A percentile compares a stretch with the other conserved stretches of the same genome.
These are phyloP conservation scores for Lablab purpureus DNA, from an alignment of 306 rosid genomes.

Conservation along the genomic window DNA sequence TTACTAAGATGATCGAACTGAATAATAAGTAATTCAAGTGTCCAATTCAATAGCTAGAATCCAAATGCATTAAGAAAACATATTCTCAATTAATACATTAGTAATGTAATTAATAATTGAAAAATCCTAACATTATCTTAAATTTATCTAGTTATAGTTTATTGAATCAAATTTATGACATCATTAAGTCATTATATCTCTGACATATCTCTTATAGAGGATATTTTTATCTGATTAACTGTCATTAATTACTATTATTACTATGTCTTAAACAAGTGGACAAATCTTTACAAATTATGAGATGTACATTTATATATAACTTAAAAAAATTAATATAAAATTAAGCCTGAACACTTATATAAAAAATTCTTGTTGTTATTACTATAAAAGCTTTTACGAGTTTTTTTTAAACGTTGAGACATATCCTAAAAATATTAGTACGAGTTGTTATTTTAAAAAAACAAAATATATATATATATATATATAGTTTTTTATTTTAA, in stretches of 20 bases:
- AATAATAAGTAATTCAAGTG: background rate
- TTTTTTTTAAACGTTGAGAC: too few relatives aligned
- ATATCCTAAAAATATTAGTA: too few relatives aligned
- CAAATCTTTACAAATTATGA: background rate
- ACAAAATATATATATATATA: too few relatives aligned
- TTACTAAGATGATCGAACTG: background rate
- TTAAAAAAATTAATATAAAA: too few relatives aligned
- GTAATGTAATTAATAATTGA: slow-evolving; percentile 5
- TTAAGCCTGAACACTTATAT: background rate
- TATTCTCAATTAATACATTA: background rate
- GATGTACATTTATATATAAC: too few relatives aligned
- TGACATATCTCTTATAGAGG: background rate
- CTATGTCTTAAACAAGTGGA: background rate
- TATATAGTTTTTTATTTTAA: too few relatives aligned
- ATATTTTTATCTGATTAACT: background rate
- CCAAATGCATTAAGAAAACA: background rate
- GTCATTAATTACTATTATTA: background rate
- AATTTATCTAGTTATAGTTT: background rate
- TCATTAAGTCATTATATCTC: background rate
- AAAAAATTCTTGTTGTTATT: too few relatives aligned
- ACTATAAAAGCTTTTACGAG: too few relatives aligned
- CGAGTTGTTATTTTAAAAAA: too few relatives aligned
- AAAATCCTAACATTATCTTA: background rate
- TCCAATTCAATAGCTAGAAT: background rate
- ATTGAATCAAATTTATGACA: slow-evolving; percentile 7